These are phyloP conservation scores for Albophoma yamanashiensis DNA, from an alignment of 2,329 filamentous ascomycete species.

Conservation along the genomic window DNA sequence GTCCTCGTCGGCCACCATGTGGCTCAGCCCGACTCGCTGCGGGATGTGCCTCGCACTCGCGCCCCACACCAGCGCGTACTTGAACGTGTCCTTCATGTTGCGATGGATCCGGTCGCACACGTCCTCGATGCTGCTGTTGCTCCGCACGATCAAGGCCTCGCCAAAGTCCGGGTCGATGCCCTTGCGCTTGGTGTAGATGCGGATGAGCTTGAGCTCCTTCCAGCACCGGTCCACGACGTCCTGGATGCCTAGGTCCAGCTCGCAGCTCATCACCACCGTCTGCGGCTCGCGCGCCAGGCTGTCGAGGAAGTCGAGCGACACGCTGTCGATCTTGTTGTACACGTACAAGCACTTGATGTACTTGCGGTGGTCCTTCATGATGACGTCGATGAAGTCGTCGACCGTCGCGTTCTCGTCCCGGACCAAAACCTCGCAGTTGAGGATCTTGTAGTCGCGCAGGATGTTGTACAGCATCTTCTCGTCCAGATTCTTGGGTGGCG, in stretches of 20 bases:
- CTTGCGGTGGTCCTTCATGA: slow-evolving; percentile 98
- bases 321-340: slow-evolving; percentile 98
- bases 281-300: slow-evolving; percentile 83
- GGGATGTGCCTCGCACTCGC: slow-evolving; percentile 91
- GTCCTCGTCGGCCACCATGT: slow-evolving; percentile 63
- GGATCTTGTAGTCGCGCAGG: slow-evolving; percentile 93
- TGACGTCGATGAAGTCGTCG: slow-evolving; percentile 97
- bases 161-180: slow-evolving; percentile 79
- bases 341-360: slow-evolving; percentile 95
- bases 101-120: slow-evolving; percentile 94
- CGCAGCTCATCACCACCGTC: slow-evolving; percentile 95
- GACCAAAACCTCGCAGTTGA: slow-evolving; percentile 93
- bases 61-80: slow-evolving; percentile 97
- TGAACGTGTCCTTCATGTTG: slow-evolving; percentile 95
- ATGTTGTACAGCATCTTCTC: slow-evolving; percentile 99
- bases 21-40: slow-evolving; percentile 79
- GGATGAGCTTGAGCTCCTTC: slow-evolving; percentile 81
- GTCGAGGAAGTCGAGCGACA: slow-evolving; percentile 89
- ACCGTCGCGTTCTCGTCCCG: slow-evolving; percentile 93
- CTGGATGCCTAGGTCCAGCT: slow-evolving; percentile 83
- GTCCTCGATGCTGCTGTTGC: slow-evolving; percentile 84
- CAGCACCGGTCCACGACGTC: slow-evolving; percentile 94
- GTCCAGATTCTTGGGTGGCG: slow-evolving; percentile 81
- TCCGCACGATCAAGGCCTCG: slow-evolving; percentile 88
- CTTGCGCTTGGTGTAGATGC: slow-evolving; percentile 95